Conservation (phyloP, 495 filamentous ascomycete genomes). For the Penicillium turbatum region DNA sequence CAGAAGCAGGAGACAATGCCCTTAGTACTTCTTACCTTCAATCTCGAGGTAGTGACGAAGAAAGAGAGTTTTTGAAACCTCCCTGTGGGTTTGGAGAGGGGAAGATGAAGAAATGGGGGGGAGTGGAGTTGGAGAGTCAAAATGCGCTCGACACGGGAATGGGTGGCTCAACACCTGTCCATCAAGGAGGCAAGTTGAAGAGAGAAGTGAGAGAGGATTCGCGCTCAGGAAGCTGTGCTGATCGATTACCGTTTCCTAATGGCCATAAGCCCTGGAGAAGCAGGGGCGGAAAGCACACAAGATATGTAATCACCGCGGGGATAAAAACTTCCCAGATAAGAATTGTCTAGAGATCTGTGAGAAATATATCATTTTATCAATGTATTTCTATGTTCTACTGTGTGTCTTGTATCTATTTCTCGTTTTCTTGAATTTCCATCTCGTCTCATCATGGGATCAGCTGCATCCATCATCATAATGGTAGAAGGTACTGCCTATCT, state of each 20-base stretch:
- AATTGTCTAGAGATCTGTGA: background rate
- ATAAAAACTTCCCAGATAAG: constrained; percentile 1
- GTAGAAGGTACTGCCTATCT: constrained; percentile 4
- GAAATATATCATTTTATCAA: too few relatives aligned
- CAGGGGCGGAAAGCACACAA: constrained; percentile 8
- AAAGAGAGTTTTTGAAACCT: constrained; percentile 15
- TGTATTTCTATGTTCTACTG: background rate
- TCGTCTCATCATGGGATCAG: constrained; percentile 1
- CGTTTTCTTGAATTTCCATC: background rate
- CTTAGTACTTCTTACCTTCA: constrained; percentile 20
- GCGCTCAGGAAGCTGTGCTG: constrained; percentile 6
- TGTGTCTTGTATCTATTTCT: background rate
- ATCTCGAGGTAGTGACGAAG: constrained; percentile 31
- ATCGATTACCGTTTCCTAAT: constrained; percentile 8
- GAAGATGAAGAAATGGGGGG: constrained; percentile 3
- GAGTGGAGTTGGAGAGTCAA: constrained; percentile 9
- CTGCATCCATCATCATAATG: background rate
- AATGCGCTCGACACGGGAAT: constrained; percentile 7
- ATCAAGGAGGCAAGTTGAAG: constrained; percentile 7
- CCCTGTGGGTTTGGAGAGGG: constrained; percentile 17
- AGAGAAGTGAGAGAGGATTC: background rate
- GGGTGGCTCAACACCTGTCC: constrained; percentile 8
- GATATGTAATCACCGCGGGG: constrained; percentile 11
- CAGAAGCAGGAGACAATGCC: background rate
- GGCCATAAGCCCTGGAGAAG: constrained; percentile 1